These are phyloP conservation scores for Neospermospora avenae DNA, from an alignment of 2,329 filamentous ascomycete genomes.

Conservation along the genomic window DNA sequence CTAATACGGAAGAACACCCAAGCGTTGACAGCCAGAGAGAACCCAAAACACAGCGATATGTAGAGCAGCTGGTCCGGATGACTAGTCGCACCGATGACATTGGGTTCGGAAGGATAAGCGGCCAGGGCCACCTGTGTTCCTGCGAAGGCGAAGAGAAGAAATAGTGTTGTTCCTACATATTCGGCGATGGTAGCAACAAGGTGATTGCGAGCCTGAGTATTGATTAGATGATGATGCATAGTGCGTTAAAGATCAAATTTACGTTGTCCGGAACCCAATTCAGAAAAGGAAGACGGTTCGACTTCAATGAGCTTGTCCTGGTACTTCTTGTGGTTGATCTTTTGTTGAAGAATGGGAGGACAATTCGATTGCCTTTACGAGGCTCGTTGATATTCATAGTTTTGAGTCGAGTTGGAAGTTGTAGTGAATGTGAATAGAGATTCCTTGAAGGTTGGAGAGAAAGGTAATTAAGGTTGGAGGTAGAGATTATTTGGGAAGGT, in stretches of 20 bases:
- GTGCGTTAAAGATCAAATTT: not conserved
- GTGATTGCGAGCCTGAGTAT: constrained; percentile 21
- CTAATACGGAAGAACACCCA: constrained; percentile 51
- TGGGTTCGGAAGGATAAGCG: constrained; percentile 29
- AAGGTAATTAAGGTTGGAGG: no score
- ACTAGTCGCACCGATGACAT: constrained; percentile 41
- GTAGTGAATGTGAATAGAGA: not conserved
- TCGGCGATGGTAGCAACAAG: constrained; percentile 26
- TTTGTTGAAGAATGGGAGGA: constrained; percentile 23
- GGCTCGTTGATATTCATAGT: constrained; percentile 30
- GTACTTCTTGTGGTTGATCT: constrained; percentile 5
- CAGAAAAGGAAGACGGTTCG: constrained; percentile 21
- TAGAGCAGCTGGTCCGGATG: constrained; percentile 40
- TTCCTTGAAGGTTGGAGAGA: no score
- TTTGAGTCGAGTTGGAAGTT: not conserved
- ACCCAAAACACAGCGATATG: constrained; percentile 27
- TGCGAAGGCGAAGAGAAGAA: constrained; percentile 31
- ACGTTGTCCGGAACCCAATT: constrained; percentile 22
- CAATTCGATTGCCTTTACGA: constrained; percentile 20
- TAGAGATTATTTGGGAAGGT: no score
- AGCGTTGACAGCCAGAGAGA: constrained; percentile 46
- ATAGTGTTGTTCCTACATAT: constrained; percentile 29
- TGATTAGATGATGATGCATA: not conserved
- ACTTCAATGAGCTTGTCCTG: constrained; percentile 21
- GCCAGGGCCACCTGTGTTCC: constrained; percentile 25